Percentiles rank a stretch among this genome's conserved stretches.
phyloP scores from a whole-genome alignment of 2,329 filamentous ascomycete genomes.

The Coniosporium tulheliwenetii region DNA sequence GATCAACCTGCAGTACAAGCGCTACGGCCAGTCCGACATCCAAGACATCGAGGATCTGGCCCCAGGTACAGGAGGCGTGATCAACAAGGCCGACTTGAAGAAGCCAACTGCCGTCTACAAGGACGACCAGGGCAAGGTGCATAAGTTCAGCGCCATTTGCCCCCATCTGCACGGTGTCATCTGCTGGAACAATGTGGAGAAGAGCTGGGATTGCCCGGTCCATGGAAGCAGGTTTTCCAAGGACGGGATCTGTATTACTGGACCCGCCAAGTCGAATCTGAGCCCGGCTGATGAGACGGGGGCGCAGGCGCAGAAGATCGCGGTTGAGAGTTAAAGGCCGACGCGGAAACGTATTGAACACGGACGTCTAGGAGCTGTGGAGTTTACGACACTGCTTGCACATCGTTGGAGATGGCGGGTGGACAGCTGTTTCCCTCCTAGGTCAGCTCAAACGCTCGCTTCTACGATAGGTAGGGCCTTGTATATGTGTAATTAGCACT shows the following conservation, averaged over 20 bases:
- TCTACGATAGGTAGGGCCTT: no score
- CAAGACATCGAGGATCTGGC: slow-evolving; percentile 39
- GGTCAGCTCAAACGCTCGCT: no score
- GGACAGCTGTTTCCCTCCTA: no score
- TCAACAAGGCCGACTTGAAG: slow-evolving; percentile 27
- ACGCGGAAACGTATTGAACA: no score
- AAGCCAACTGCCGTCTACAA: slow-evolving; percentile 41
- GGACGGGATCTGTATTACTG: slow-evolving; percentile 24
- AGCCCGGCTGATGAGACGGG: slow-evolving; percentile 15
- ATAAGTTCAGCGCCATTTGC: slow-evolving; percentile 37
- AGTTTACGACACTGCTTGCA: no score
- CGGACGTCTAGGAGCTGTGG: no score
- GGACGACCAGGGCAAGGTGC: slow-evolving; percentile 34
- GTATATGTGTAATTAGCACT: no score
- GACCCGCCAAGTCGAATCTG: slow-evolving; percentile 22
- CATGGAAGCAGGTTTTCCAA: slow-evolving; percentile 27
- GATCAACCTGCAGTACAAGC: slow-evolving; percentile 41
- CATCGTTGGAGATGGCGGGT: no score
- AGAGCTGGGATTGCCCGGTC: slow-evolving; percentile 39
- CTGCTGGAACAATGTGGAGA: slow-evolving; percentile 39
- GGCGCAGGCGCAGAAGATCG: slow-evolving; percentile 9
- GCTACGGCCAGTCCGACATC: slow-evolving; percentile 37
- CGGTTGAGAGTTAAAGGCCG: background rate
- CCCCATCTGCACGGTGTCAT: slow-evolving; percentile 41
- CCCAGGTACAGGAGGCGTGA: slow-evolving; percentile 33